Percentiles rank a stretch among this genome's conserved stretches.
These are phyloP conservation scores for Ceratobasidium sp. DNA, from an alignment of 1,284 basidiomycete genomes.

Conservation along the genomic window DNA sequence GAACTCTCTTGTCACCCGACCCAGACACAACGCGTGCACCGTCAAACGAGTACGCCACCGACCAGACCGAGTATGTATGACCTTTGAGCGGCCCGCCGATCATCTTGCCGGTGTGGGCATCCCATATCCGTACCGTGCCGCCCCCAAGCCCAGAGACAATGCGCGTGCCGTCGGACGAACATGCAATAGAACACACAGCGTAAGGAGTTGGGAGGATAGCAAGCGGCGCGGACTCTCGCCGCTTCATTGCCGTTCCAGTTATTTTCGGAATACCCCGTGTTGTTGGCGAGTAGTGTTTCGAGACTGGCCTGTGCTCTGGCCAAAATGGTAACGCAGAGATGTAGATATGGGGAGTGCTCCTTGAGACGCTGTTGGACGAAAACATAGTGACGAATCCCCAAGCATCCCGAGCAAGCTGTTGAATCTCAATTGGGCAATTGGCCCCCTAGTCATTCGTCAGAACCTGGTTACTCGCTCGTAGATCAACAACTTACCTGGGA, in stretches of 20 bases:
- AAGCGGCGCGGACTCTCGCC: background rate
- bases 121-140: too few species aligned
- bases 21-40: too few species aligned
- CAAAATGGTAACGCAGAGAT: slow-evolving; percentile 25
- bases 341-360: slow-evolving; percentile 33
- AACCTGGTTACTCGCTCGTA: background rate
- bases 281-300: background rate
- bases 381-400: slow-evolving; percentile 1
- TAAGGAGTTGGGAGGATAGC: background rate
- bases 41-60: too few species aligned
- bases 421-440: background rate
- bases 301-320: slow-evolving; percentile 11
- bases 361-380: background rate
- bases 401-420: background rate
- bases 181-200: background rate
- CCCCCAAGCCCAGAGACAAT: too few species aligned
- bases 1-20: too few species aligned
- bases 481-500: background rate
- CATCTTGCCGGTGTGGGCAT: too few species aligned
- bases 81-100: too few species aligned
- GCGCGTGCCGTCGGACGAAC: slow-evolving; percentile 1
- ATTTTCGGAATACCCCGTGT: background rate
- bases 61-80: too few species aligned
- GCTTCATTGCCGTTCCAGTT: background rate
- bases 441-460: background rate